Conservation (phyloP, 202 grass and related monocot species). For the Elaeis oleifera region DNA sequence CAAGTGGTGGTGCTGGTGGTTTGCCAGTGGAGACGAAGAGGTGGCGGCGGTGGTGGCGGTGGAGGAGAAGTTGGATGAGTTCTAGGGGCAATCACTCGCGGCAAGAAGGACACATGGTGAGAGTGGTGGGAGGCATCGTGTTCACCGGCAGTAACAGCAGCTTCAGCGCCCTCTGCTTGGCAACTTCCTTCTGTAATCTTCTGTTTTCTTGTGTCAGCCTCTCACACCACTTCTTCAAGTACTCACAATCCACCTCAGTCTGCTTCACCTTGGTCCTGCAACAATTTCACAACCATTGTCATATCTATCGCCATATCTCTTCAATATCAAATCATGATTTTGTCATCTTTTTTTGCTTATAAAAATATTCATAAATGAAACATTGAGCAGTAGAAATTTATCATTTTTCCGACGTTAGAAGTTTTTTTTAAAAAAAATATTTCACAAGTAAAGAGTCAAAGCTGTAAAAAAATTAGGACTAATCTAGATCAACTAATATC, state of each 20-base stretch:
- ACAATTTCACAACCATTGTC: no score
- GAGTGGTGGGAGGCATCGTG: slow-evolving; percentile 75
- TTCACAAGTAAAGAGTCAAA: no score
- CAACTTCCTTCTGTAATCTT: slow-evolving; percentile 69
- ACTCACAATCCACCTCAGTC: slow-evolving; percentile 89
- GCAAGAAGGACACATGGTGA: slow-evolving; percentile 94
- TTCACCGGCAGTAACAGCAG: slow-evolving; percentile 52
- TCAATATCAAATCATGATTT: no score
- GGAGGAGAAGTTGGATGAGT: slow-evolving; percentile 18
- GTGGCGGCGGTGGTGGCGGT: slow-evolving; percentile 1
- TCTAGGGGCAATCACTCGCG: slow-evolving; percentile 25
- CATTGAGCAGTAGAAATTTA: no score
- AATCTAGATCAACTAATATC: no score
- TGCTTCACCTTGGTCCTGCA: slow-evolving; percentile 94
- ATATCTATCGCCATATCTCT: background rate
- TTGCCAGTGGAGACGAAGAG: no score
- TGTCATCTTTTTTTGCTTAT: no score
- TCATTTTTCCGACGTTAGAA: no score
- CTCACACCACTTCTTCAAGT: slow-evolving; percentile 74
- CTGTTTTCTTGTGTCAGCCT: slow-evolving; percentile 74
- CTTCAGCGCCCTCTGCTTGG: slow-evolving; percentile 76
- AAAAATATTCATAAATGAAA: no score
- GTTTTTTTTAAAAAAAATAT: no score
- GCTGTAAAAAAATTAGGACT: no score
- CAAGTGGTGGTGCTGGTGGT: background rate